phyloP scores from a whole-genome alignment of 1,284 basidiomycete genomes.

The Mycosarcoma mackinlayi region DNA sequence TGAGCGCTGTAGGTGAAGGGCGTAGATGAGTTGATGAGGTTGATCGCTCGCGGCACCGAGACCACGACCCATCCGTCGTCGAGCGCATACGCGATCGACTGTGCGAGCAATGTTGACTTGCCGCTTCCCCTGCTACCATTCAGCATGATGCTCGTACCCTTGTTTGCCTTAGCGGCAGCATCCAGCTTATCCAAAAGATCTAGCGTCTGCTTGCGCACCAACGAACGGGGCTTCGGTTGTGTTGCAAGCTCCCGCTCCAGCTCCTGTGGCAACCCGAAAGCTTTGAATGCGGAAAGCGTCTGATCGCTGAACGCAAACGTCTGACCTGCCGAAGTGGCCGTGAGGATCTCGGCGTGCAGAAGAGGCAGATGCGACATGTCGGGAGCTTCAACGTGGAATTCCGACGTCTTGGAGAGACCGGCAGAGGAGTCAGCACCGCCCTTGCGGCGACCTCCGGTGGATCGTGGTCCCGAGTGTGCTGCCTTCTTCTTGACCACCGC shows the following conservation, averaged over 20 bases:
- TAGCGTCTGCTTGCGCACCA: constrained; percentile 55
- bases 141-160: constrained; percentile 36
- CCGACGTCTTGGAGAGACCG: constrained; percentile 41
- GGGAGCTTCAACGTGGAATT: constrained; percentile 46
- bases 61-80: constrained; percentile 83
- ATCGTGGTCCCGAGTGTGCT: constrained; percentile 41
- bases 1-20: constrained; percentile 80
- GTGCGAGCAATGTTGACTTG: constrained; percentile 84
- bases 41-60: constrained; percentile 84
- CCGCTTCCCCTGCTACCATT: constrained; percentile 79
- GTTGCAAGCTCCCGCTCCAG: constrained; percentile 41
- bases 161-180: constrained; percentile 24
- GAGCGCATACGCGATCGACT: constrained; percentile 80
- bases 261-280: constrained; percentile 58
- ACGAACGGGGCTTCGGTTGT: constrained; percentile 49
- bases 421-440: constrained; percentile 54
- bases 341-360: constrained; percentile 50
- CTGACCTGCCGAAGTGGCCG: constrained; percentile 33
- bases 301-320: constrained; percentile 52
- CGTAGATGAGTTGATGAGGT: constrained; percentile 82
- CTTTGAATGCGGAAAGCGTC: constrained; percentile 48
- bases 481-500: constrained; percentile 57
- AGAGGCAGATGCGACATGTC: constrained; percentile 57
- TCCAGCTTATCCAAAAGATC: constrained; percentile 58
- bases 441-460: constrained; percentile 55